Conservation (phyloP, 176 grass and related monocot genomes). For the Chrysopogon serrulatus region DNA sequence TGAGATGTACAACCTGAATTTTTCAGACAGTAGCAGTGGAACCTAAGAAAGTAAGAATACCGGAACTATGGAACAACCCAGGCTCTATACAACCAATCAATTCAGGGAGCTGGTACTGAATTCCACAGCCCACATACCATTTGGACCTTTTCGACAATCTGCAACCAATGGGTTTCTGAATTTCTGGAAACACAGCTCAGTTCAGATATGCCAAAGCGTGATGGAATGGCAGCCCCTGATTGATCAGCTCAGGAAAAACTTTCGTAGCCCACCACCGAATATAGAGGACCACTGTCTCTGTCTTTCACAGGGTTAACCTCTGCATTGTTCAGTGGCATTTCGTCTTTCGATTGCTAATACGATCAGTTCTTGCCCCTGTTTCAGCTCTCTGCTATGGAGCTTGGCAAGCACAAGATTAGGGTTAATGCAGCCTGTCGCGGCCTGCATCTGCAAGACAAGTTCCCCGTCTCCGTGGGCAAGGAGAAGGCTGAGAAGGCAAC, state of each 20-base stretch:
- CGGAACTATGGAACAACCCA: background rate
- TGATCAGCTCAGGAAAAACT: background rate
- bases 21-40: background rate
- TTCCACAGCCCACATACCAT: background rate
- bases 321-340: background rate
- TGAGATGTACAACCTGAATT: background rate
- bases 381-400: constrained; percentile 82
- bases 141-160: background rate
- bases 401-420: constrained; percentile 88
- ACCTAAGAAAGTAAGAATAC: background rate
- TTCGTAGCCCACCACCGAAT: background rate
- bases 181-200: background rate
- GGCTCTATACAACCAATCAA: background rate
- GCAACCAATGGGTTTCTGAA: background rate
- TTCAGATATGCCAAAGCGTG: background rate
- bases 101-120: background rate
- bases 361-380: background rate
- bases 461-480: constrained; percentile 47
- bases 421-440: constrained; percentile 74
- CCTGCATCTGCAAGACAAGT: constrained; percentile 67
- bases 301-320: background rate
- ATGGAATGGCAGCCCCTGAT: background rate
- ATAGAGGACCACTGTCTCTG: background rate
- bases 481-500: constrained; percentile 54
- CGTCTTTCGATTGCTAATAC: background rate